Percentiles rank a stretch among this genome's conserved stretches.
Conservation (phyloP, 1,284 basidiomycete species). For the Ustilago sp. region DNA sequence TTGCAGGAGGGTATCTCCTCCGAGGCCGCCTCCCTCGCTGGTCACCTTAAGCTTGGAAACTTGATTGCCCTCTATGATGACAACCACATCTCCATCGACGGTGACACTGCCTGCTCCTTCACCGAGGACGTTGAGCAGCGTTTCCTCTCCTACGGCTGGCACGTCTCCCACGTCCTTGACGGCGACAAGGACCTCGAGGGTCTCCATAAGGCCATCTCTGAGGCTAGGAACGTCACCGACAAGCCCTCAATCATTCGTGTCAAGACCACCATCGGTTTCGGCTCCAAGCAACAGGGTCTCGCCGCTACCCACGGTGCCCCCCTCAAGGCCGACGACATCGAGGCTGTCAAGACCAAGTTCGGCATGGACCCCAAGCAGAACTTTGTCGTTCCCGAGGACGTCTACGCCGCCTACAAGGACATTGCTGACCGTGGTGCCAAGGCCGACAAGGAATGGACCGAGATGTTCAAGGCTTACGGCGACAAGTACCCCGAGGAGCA, state of each 20-base stretch:
- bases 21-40: conserved; percentile 91
- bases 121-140: conserved; percentile 91
- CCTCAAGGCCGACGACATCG: conserved; percentile 91
- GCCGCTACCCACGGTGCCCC: conserved; percentile 93
- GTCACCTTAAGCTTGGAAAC: conserved; percentile 90
- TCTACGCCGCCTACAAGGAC: conserved; percentile 78
- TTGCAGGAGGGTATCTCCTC: conserved; percentile 93
- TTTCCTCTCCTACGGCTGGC: conserved; percentile 92
- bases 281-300: conserved; percentile 89
- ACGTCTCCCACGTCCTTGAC: conserved; percentile 84
- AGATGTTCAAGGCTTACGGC: conserved; percentile 79
- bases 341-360: conserved; percentile 84
- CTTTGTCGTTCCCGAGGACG: conserved; percentile 83
- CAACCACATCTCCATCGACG: conserved; percentile 94
- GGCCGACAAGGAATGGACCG: conserved; percentile 81
- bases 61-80: conserved; percentile 74
- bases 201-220: conserved; percentile 83
- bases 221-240: conserved; percentile 80
- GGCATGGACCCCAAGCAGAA: conserved; percentile 83
- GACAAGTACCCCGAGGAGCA: conserved; percentile 85
- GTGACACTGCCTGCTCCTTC: conserved; percentile 89
- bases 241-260: conserved; percentile 89
- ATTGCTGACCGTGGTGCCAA: conserved; percentile 80
- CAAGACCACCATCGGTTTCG: conserved; percentile 91
- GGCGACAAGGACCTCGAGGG: conserved; percentile 85